Percentiles rank a stretch among this genome's conserved stretches.
Evolutionary conservation across 2,329 filamentous ascomycete genomes (phyloP).

Genomic region (Epicoccum sorghinum): DNA sequence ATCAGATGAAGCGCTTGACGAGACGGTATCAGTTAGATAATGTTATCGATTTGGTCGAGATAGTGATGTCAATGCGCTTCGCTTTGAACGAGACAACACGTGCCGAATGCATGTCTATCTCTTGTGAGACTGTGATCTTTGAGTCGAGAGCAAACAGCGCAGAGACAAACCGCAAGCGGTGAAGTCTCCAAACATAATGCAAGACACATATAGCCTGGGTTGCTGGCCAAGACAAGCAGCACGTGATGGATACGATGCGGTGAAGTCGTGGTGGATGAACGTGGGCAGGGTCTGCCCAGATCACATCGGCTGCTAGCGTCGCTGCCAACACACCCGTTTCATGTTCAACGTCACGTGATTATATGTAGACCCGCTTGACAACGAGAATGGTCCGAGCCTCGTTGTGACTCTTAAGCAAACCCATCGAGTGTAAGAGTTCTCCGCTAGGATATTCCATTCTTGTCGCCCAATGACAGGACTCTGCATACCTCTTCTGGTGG

Average conservation of each 20-base stretch:
- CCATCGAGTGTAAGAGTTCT: too few species aligned
- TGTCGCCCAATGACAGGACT: too few species aligned
- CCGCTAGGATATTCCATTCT: too few species aligned
- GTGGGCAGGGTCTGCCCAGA: background rate
- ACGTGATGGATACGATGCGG: slow-evolving; percentile 2
- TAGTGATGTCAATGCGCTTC: background rate
- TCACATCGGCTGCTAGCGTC: background rate
- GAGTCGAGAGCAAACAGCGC: too few species aligned
- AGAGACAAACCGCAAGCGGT: too few species aligned
- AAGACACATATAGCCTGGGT: background rate
- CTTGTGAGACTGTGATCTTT: too few species aligned
- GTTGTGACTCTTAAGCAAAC: too few species aligned
- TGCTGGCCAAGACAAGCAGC: background rate
- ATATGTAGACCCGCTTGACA: background rate
- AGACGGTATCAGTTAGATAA: background rate
- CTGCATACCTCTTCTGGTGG: too few species aligned
- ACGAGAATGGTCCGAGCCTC: too few species aligned
- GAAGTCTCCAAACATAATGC: too few species aligned
- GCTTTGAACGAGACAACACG: too few species aligned
- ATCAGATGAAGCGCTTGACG: slow-evolving; percentile 44
- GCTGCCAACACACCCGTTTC: slow-evolving; percentile 2
- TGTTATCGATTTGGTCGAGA: background rate
- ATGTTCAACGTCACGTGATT: background rate
- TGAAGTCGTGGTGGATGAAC: slow-evolving; percentile 7
- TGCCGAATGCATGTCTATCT: too few species aligned